A percentile compares a stretch with the other conserved stretches of the same genome.
Conservation (phyloP, 306 rosid genomes). For the Rosa rugosa region DNA sequence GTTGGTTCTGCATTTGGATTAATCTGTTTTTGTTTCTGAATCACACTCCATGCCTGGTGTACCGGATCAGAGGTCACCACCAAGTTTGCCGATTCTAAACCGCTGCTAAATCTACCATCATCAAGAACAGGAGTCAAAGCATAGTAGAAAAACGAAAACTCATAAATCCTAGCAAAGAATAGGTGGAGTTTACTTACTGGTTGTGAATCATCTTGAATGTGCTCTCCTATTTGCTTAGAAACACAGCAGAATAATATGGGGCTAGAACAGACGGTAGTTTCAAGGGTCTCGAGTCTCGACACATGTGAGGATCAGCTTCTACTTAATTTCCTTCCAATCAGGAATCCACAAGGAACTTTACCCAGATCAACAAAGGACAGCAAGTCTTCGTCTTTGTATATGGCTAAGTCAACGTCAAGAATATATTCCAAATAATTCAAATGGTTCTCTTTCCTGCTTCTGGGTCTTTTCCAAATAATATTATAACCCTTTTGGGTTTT, state of each 20-base stretch:
- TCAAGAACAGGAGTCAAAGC: neutral
- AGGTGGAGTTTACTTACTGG: neutral
- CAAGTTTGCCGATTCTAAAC: constrained; percentile 36
- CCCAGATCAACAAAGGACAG: neutral
- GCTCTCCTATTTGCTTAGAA: neutral
- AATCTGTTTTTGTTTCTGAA: neutral
- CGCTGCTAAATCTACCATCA: constrained; percentile 52
- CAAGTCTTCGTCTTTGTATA: too few relatives aligned
- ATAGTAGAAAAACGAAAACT: neutral
- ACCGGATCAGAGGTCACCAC: constrained; percentile 40
- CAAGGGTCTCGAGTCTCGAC: too few relatives aligned
- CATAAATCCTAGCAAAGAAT: neutral
- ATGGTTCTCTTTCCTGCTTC: neutral
- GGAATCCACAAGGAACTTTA: neutral
- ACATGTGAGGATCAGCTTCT: too few relatives aligned
- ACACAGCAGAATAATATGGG: too few relatives aligned
- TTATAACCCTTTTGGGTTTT: neutral
- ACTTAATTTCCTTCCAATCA: too few relatives aligned
- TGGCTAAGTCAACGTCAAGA: neutral
- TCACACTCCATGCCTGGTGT: constrained; percentile 31
- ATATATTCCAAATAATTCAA: neutral
- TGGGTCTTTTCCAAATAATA: neutral
- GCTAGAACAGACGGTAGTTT: too few relatives aligned
- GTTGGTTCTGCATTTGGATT: neutral
- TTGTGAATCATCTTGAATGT: neutral